Base-by-base conservation (phyloP, 2,329 filamentous ascomycete species). In the Penicillium sclerotigenum region DNA sequence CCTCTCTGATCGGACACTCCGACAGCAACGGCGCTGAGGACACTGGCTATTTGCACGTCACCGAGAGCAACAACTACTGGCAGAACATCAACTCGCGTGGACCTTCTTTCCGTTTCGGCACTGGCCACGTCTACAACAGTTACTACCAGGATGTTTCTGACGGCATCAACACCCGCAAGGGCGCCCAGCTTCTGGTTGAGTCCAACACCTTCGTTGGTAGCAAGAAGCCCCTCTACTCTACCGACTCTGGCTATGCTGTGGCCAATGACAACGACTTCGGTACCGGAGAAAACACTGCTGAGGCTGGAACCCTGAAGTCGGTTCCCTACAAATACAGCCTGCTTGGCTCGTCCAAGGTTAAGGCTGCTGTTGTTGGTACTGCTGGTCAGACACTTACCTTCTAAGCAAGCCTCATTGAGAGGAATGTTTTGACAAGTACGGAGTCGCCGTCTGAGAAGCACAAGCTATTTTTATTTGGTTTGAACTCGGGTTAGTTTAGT, bases 1-100 rank as follows among this genome's bases (percentile, higher is more conserved):
- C 78, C n/a, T 82, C 80, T 0, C 76, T 86, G 9, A 75, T 85
- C 54, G 68, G 84, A 14, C 83, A 87, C 78, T 81, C 78, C 36
- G 81, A 87, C 77, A 78, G 59, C 73, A 86, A 86, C 75, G 73
- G 60, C 33, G 73, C 66, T 47, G 81, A 86, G 62, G 86, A 89
- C 74, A 81, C 68, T 8, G 85, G 85, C 61, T 78, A 85, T 67
- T 77, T 88, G 43, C 81, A 77, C 67, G 76, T 89, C 52, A 88
- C 86, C 54, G 87, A 86, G 70, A 79, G 80, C 74, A 83, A 87
- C 78, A 88, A 88, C 80, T 78, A 83, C 77, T 88, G 80, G 79
- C 66, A 68, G 62, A 86, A 87, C 76, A 72, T 87, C 68, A 84
- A 86, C 78, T 85, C 82, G 8, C 85, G 86, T 53, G 76, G 74